These are phyloP conservation scores for Knoxdaviesia proteae DNA, from an alignment of 2,329 filamentous ascomycete genomes.

Conservation along the genomic window DNA sequence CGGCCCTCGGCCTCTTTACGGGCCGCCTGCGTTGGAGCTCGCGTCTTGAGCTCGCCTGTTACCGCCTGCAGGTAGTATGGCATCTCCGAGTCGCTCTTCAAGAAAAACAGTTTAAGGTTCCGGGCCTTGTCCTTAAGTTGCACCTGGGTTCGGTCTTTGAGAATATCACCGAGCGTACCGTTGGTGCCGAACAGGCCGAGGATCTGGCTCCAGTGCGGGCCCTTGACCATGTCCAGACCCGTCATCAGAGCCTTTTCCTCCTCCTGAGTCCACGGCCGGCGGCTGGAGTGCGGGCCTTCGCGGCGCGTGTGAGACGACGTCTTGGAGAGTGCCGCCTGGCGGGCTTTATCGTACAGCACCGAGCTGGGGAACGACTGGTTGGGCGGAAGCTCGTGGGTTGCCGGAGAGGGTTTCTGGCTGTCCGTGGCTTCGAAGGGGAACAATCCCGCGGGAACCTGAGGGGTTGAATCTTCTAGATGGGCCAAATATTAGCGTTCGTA, in stretches of 20 bases:
- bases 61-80: slow-evolving; percentile 74
- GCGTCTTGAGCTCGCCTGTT: slow-evolving; percentile 73
- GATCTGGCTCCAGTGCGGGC: slow-evolving; percentile 86
- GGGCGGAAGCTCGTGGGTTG: slow-evolving; percentile 23
- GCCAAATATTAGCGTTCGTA: not conserved
- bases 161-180: slow-evolving; percentile 59
- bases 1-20: slow-evolving; percentile 47
- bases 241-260: slow-evolving; percentile 83
- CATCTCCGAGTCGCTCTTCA: slow-evolving; percentile 81
- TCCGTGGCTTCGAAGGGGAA: not conserved
- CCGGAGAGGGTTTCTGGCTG: not conserved
- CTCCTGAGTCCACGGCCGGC: slow-evolving; percentile 70
- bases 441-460: not conserved
- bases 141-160: slow-evolving; percentile 78
- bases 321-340: slow-evolving; percentile 36
- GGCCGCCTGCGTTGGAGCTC: slow-evolving; percentile 55
- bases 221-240: slow-evolving; percentile 71
- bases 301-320: slow-evolving; percentile 31
- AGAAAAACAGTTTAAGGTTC: slow-evolving; percentile 76
- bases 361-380: slow-evolving; percentile 34
- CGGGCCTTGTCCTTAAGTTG: slow-evolving; percentile 84
- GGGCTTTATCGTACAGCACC: slow-evolving; percentile 34
- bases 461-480: slow-evolving; percentile 1
- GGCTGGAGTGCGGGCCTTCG: slow-evolving; percentile 37
- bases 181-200: slow-evolving; percentile 63